phyloP scores from a whole-genome alignment of 495 filamentous ascomycete species.

The Xylaria scruposa region DNA sequence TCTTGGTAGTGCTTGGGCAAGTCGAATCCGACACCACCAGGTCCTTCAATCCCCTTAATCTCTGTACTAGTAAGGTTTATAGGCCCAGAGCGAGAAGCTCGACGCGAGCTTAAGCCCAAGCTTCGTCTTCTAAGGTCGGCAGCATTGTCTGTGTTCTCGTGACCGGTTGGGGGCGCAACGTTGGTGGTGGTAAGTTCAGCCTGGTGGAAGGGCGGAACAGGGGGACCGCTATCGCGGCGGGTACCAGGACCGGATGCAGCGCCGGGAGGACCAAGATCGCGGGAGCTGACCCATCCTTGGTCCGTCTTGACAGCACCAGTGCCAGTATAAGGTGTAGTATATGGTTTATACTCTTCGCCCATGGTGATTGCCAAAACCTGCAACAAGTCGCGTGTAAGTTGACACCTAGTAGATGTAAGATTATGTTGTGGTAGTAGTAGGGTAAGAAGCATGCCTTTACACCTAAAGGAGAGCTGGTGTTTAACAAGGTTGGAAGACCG shows the following conservation, averaged over 20 bases:
- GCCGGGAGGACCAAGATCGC: constrained; percentile 22
- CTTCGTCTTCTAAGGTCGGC: background rate
- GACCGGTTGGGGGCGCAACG: constrained; percentile 4
- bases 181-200: constrained; percentile 16
- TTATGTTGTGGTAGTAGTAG: background rate
- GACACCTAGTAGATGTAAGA: background rate
- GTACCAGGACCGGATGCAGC: constrained; percentile 47
- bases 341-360: constrained; percentile 28
- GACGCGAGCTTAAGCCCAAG: background rate
- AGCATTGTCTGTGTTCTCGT: background rate
- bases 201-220: constrained; percentile 24
- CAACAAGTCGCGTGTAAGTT: background rate
- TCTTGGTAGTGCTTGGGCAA: constrained; percentile 16
- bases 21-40: constrained; percentile 23
- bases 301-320: constrained; percentile 30
- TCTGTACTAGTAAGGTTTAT: background rate
- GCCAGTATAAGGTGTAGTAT: constrained; percentile 37
- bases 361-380: constrained; percentile 13
- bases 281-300: constrained; percentile 26
- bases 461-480: background rate
- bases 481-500: background rate
- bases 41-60: constrained; percentile 20
- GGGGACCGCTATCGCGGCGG: constrained; percentile 14
- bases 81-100: constrained; percentile 9
- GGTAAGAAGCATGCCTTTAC: background rate